phyloP scores from a whole-genome alignment of 2,329 filamentous ascomycete genomes.

The Coleophoma crateriformis region DNA sequence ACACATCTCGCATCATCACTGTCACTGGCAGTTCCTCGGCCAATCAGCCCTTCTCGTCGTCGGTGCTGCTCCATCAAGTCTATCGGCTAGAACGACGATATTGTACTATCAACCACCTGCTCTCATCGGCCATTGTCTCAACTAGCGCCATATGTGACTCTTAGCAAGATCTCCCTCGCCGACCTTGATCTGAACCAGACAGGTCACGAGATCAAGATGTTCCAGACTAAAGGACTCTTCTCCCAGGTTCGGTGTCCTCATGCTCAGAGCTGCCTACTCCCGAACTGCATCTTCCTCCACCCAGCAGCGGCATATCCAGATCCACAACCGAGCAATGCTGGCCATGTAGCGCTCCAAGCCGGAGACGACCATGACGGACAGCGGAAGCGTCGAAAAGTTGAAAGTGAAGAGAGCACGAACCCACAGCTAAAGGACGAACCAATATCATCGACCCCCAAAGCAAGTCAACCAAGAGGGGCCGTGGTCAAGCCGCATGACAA shows the following conservation, averaged over 20 bases:
- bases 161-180: not conserved
- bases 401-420: slow-evolving; percentile 5
- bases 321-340: not conserved
- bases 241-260: slow-evolving; percentile 23
- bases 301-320: not conserved
- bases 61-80: no score
- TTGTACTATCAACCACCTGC: not conserved
- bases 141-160: no score
- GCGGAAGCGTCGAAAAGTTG: slow-evolving; percentile 25
- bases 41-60: no score
- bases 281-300: slow-evolving; percentile 26
- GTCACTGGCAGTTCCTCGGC: no score
- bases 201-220: slow-evolving; percentile 25
- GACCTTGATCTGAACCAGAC: slow-evolving; percentile 20
- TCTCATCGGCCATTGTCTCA: not conserved
- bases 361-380: slow-evolving; percentile 23
- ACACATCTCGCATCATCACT: no score
- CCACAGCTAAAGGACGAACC: not conserved
- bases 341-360: not conserved
- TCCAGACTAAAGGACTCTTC: slow-evolving; percentile 25
- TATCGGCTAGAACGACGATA: no score
- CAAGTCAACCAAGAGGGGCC: not conserved
- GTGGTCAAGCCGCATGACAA: not conserved
- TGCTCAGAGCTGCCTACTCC: slow-evolving; percentile 22
- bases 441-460: not conserved